phyloP scores from a whole-genome alignment of 495 filamentous ascomycete genomes.

The Endocarpon pusillum region DNA sequence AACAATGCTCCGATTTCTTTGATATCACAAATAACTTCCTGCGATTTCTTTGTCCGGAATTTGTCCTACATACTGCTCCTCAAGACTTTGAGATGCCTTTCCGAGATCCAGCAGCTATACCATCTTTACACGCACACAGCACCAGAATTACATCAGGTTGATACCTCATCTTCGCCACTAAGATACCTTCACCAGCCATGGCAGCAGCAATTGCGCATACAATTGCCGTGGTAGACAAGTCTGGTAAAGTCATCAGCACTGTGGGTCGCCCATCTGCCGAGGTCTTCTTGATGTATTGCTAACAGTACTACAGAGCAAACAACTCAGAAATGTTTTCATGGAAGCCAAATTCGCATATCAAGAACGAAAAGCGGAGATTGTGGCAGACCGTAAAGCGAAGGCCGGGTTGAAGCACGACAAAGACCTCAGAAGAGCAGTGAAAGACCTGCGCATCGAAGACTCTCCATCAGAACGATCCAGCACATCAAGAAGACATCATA shows the following conservation, averaged over 20 bases:
- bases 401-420: conserved; percentile 31
- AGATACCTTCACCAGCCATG: no score
- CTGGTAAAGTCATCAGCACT: conserved; percentile 80
- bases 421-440: conserved; percentile 21
- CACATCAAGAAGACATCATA: conserved; percentile 22
- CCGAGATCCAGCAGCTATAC: no score
- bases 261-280: conserved; percentile 31
- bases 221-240: conserved; percentile 81
- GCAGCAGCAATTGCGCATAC: conserved; percentile 42
- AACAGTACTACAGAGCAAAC: conserved; percentile 51
- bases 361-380: conserved; percentile 63
- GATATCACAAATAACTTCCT: no score
- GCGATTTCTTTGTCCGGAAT: no score
- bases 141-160: no score
- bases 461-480: conserved; percentile 25
- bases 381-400: conserved; percentile 43
- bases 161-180: no score
- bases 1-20: no score
- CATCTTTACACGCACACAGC: no score
- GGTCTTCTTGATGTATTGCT: conserved; percentile 8
- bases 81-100: no score
- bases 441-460: conserved; percentile 33
- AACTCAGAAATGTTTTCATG: conserved; percentile 70
- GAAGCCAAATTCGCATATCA: conserved; percentile 74
- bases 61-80: no score